Conservation (phyloP, 768 basidiomycete genomes). For the Lanmaoa rubissima region DNA sequence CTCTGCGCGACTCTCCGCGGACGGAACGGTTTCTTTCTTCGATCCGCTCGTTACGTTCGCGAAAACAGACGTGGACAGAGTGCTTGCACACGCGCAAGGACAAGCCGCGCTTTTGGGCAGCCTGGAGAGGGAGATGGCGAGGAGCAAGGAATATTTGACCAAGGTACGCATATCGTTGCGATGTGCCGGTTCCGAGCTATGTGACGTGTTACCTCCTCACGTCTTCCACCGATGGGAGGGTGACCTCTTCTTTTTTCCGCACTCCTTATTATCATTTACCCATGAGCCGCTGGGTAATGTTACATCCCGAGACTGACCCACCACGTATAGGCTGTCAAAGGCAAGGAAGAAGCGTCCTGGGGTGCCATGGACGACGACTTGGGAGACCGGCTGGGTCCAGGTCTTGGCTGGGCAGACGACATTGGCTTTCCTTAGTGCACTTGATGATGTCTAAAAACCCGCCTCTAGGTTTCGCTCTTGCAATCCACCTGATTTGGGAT, state of each 20-base stretch:
- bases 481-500: background rate
- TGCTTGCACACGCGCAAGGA: slow-evolving; percentile 54
- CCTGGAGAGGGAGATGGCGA: slow-evolving; percentile 39
- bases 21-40: slow-evolving; percentile 73
- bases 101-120: slow-evolving; percentile 31
- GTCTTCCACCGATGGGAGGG: background rate
- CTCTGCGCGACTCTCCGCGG: slow-evolving; percentile 61
- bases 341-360: slow-evolving; percentile 29
- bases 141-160: slow-evolving; percentile 67
- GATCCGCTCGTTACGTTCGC: slow-evolving; percentile 60
- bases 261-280: background rate
- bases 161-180: slow-evolving; percentile 49
- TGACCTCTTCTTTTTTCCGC: background rate
- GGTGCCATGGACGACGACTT: slow-evolving; percentile 29
- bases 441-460: background rate
- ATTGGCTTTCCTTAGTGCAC: slow-evolving; percentile 17
- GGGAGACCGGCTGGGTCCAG: slow-evolving; percentile 21
- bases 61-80: slow-evolving; percentile 57
- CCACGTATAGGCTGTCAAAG: slow-evolving; percentile 26
- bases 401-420: slow-evolving; percentile 29
- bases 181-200: background rate
- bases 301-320: background rate
- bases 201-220: background rate
- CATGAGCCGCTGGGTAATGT: background rate
- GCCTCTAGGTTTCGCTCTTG: background rate